A percentile compares a stretch with the other conserved stretches of the same genome.
These are phyloP conservation scores for Xylariaceae sp. DNA, from an alignment of 2,329 filamentous ascomycete species.

Conservation along the genomic window DNA sequence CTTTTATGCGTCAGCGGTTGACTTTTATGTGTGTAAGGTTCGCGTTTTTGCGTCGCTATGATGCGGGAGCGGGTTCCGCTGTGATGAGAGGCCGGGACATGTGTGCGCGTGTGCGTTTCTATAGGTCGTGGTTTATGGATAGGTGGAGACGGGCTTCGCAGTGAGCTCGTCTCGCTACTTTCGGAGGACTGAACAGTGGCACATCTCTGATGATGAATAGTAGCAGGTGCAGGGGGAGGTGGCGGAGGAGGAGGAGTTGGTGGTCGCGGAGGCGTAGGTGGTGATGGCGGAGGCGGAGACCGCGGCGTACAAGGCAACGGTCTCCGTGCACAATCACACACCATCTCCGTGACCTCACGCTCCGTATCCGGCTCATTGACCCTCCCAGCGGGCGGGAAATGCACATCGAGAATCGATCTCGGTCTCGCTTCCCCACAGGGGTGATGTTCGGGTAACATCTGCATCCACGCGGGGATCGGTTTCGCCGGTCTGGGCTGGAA, in stretches of 20 bases:
- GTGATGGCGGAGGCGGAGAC: background rate
- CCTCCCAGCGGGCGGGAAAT: constrained; percentile 17
- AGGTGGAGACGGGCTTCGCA: background rate
- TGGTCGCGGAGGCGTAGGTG: background rate
- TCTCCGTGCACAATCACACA: background rate
- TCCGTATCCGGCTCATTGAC: background rate
- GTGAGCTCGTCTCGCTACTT: background rate
- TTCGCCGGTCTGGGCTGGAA: constrained; percentile 48
- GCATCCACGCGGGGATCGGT: constrained; percentile 47
- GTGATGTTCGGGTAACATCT: constrained; percentile 24
- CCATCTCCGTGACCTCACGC: background rate
- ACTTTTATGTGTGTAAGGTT: background rate
- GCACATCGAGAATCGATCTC: constrained; percentile 26
- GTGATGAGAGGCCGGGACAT: background rate
- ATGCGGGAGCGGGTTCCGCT: background rate
- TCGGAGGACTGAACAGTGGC: background rate
- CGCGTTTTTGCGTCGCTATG: background rate
- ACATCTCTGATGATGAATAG: background rate
- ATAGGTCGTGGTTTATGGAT: background rate
- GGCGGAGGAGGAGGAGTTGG: background rate
- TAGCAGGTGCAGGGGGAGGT: background rate
- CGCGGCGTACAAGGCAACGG: background rate
- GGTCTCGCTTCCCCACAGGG: constrained; percentile 16
- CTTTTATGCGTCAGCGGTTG: no score
- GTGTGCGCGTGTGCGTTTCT: background rate